Evolutionary conservation across 2,329 filamentous ascomycete genomes (phyloP).

Genomic region (Botryotinia globosa): DNA sequence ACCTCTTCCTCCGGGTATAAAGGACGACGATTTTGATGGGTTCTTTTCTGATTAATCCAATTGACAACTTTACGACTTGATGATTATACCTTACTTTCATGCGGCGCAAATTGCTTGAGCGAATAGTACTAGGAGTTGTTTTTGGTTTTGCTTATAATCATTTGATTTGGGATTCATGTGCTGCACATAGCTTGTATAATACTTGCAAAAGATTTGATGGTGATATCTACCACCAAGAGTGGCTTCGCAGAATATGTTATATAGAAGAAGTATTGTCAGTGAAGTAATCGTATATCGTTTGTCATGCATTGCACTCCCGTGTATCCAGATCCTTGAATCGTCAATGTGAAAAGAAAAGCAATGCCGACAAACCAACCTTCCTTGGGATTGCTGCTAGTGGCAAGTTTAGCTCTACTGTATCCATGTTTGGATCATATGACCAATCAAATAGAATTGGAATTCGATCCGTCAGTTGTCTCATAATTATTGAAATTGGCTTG

Average conservation of each 20-base stretch:
- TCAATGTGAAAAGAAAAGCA: neutral
- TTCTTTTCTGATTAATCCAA: conserved; percentile 1
- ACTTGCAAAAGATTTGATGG: neutral
- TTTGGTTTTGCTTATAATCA: neutral
- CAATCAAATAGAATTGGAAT: neutral
- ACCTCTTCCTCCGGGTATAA: neutral
- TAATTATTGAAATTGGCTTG: conserved; percentile 11
- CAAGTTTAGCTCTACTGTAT: neutral
- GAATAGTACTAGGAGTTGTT: neutral
- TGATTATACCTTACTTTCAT: neutral
- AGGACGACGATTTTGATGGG: conserved; percentile 4
- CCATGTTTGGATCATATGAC: neutral
- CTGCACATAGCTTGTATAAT: neutral
- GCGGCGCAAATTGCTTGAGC: neutral
- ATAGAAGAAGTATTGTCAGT: neutral
- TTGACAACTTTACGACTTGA: neutral
- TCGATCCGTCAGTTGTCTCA: neutral
- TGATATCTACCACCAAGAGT: neutral
- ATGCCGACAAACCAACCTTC: neutral
- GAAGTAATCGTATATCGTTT: neutral
- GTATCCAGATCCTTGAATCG: neutral
- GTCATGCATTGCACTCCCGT: neutral
- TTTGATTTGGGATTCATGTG: neutral
- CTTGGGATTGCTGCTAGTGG: neutral
- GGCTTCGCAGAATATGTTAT: neutral